Conservation (phyloP, 768 basidiomycete genomes). For the Suillus subaureus region DNA sequence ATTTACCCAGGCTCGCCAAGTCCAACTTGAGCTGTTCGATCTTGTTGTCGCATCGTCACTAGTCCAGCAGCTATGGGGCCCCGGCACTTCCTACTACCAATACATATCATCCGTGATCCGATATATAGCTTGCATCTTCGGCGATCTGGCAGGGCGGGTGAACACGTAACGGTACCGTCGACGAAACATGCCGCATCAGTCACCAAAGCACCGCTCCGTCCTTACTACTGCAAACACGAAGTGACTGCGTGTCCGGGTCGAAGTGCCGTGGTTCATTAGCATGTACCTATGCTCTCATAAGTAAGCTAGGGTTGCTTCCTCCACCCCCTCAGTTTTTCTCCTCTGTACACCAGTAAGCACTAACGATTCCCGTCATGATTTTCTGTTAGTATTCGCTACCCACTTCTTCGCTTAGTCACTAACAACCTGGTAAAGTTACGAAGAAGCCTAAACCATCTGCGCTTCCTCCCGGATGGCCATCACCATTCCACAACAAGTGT, state of each 20-base stretch:
- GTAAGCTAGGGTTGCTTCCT: slow-evolving; percentile 18
- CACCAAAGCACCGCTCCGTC: slow-evolving; percentile 2
- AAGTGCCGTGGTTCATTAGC: slow-evolving; percentile 19
- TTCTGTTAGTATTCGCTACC: slow-evolving; percentile 26
- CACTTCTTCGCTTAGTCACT: slow-evolving; percentile 1
- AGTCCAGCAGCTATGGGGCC: neutral
- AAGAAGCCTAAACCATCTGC: slow-evolving; percentile 31
- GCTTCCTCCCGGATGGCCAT: slow-evolving; percentile 38
- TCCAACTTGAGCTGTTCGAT: neutral
- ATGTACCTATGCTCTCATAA: slow-evolving; percentile 30
- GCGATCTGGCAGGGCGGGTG: neutral
- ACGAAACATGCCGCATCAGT: slow-evolving; percentile 2
- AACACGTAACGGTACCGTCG: neutral
- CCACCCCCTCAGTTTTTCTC: slow-evolving; percentile 9
- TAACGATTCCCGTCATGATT: slow-evolving; percentile 26
- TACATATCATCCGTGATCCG: neutral
- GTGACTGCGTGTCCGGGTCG: slow-evolving; percentile 31
- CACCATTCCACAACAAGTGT: slow-evolving; percentile 40
- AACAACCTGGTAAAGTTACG: slow-evolving; percentile 23
- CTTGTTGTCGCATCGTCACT: neutral
- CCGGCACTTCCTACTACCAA: neutral
- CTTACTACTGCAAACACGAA: slow-evolving; percentile 27
- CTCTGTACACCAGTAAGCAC: slow-evolving; percentile 9
- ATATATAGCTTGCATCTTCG: neutral
- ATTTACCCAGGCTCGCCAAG: neutral